phyloP scores from a whole-genome alignment of 441 rosid genomes.

The Manihot esculenta region DNA sequence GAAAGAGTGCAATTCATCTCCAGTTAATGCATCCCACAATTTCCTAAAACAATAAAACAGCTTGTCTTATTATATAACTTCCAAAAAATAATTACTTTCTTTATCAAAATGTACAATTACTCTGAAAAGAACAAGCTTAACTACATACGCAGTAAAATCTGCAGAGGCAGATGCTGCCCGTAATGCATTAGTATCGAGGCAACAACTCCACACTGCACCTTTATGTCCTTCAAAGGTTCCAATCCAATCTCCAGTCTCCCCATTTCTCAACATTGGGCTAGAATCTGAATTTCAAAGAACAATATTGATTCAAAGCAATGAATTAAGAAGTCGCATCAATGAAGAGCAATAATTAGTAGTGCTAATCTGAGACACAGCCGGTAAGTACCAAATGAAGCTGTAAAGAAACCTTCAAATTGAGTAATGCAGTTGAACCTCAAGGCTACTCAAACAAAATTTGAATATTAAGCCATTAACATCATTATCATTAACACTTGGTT shows the following conservation, averaged over 20 bases:
- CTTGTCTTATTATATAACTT: not conserved
- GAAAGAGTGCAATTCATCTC: slow-evolving; percentile 87
- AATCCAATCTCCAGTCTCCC: slow-evolving; percentile 98
- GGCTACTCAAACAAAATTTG: too few species aligned
- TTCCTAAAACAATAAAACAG: slow-evolving; percentile 47
- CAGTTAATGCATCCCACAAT: slow-evolving; percentile 95
- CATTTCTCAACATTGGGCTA: slow-evolving; percentile 91
- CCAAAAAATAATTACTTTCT: not conserved
- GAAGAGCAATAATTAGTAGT: not conserved
- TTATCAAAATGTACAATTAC: not conserved
- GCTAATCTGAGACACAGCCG: not conserved
- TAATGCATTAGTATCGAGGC: slow-evolving; percentile 79
- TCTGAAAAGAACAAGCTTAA: not conserved
- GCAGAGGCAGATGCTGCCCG: slow-evolving; percentile 97
- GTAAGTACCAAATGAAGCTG: not conserved
- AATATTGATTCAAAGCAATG: not conserved
- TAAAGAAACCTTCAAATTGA: not conserved
- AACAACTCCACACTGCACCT: slow-evolving; percentile 98
- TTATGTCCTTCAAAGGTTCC: slow-evolving; percentile 98
- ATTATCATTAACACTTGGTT: too few species aligned
- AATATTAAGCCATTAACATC: too few species aligned
- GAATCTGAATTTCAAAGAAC: slow-evolving; percentile 54
- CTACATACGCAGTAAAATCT: slow-evolving; percentile 82
- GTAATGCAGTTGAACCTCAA: not conserved
- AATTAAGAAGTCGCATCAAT: not conserved